These are phyloP conservation scores for Wickerhamiella occidentalis DNA, from an alignment of 805 yeast species.

Conservation along the genomic window DNA sequence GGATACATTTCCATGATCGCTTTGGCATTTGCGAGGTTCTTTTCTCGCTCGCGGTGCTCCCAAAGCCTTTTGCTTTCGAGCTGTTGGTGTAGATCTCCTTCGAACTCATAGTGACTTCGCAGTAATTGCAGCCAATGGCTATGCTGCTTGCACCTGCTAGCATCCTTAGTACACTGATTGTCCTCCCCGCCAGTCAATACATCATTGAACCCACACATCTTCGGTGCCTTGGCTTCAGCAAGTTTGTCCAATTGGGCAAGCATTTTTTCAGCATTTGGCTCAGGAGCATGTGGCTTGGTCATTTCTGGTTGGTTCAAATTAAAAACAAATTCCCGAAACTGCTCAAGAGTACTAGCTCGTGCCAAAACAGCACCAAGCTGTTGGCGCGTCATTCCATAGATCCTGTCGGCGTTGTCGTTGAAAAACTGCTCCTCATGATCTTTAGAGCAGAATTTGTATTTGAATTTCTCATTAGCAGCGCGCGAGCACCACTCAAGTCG, in stretches of 20 bases:
- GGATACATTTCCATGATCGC: conserved; percentile 1
- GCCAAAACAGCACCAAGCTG: background rate
- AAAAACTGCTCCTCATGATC: conserved; percentile 2
- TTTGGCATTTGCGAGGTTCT: background rate
- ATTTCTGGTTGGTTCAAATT: background rate
- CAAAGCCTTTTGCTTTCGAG: background rate
- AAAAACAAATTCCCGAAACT: background rate
- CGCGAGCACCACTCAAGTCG: background rate
- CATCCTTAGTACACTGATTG: background rate
- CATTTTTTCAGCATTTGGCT: background rate
- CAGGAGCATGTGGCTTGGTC: background rate
- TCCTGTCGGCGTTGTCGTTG: conserved; percentile 1
- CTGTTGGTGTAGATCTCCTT: background rate
- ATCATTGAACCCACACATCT: background rate
- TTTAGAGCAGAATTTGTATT: conserved; percentile 1
- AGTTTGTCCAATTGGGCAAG: background rate
- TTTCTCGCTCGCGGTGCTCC: background rate
- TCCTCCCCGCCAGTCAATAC: background rate
- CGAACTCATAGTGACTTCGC: background rate
- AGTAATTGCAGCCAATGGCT: background rate
- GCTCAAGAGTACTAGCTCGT: background rate
- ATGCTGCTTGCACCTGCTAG: background rate
- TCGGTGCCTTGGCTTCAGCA: background rate
- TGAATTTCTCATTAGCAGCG: background rate
- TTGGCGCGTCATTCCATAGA: background rate